A percentile compares a stretch with the other conserved stretches of the same genome.
phyloP scores from a whole-genome alignment of 208 protist species.

The Eutreptiella sp. region DNA sequence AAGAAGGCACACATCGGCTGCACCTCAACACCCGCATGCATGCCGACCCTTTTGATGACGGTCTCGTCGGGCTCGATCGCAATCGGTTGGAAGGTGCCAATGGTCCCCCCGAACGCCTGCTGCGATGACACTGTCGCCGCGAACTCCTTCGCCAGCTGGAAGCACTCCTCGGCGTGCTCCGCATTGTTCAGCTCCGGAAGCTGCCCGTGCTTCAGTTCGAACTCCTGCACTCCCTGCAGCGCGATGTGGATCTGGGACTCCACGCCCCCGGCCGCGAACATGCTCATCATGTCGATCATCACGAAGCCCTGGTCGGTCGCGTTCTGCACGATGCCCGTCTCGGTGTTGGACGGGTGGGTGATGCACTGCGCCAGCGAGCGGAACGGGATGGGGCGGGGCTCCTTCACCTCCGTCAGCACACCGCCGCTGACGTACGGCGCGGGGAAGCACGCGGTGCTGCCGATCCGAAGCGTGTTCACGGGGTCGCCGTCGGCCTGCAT shows the following conservation, averaged over 20 bases:
- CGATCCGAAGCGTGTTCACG: conserved; percentile 1
- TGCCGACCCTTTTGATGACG: neutral
- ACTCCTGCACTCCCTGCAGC: neutral
- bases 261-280: conserved; percentile 29
- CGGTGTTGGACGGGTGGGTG: neutral
- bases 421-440: conserved; percentile 5
- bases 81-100: neutral
- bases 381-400: neutral
- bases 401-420: conserved; percentile 23
- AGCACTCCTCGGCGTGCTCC: conserved; percentile 6
- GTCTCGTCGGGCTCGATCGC: no score
- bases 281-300: neutral
- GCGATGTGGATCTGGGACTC: neutral
- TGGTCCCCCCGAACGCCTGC: neutral
- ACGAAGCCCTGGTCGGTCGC: neutral
- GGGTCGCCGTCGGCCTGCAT: conserved; percentile 26
- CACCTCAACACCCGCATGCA: conserved; percentile 8
- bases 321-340: conserved; percentile 34
- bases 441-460: neutral
- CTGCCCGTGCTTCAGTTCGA: conserved; percentile 18
- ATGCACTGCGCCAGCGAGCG: neutral
- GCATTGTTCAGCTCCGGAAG: conserved; percentile 14
- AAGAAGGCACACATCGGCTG: conserved; percentile 42
- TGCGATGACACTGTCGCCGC: neutral
- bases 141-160: conserved; percentile 20